phyloP scores from a whole-genome alignment of 305 asterid genomes.

The Lippia alba region DNA sequence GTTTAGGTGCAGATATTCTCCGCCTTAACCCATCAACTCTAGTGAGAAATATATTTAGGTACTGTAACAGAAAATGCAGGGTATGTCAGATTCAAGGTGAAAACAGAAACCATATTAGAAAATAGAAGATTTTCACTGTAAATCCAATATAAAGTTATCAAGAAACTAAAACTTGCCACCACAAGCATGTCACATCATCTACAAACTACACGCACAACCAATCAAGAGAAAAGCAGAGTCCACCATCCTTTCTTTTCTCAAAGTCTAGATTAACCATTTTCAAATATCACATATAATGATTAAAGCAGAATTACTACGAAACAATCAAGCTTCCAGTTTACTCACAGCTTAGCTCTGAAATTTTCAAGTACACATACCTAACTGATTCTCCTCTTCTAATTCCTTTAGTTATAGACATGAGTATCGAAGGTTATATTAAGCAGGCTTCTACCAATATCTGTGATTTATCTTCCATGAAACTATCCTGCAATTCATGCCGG shows the following conservation, averaged over 20 bases:
- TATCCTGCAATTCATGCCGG: slow-evolving; percentile 16
- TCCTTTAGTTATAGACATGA: slow-evolving; percentile 2
- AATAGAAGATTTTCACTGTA: neutral
- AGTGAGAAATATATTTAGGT: slow-evolving; percentile 81
- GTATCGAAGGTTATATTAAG: slow-evolving; percentile 14
- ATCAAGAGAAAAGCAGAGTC: slow-evolving; percentile 16
- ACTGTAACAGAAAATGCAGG: slow-evolving; percentile 63
- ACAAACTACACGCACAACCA: slow-evolving; percentile 24
- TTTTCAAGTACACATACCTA: neutral
- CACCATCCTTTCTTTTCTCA: slow-evolving; percentile 16
- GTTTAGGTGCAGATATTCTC: slow-evolving; percentile 57
- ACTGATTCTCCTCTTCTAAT: neutral
- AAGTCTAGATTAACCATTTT: slow-evolving; percentile 25
- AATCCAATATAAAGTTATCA: slow-evolving; percentile 7
- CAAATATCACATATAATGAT: slow-evolving; percentile 16
- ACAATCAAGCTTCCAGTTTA: slow-evolving; percentile 19
- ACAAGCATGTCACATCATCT: neutral
- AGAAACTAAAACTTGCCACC: slow-evolving; percentile 12
- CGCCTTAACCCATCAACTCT: slow-evolving; percentile 94
- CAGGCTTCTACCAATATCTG: slow-evolving; percentile 2
- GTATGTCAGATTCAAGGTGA: slow-evolving; percentile 30
- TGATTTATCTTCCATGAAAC: neutral
- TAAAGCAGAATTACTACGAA: slow-evolving; percentile 1
- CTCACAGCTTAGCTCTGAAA: slow-evolving; percentile 14
- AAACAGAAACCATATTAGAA: slow-evolving; percentile 16